Evolutionary conservation across 2,329 filamentous ascomycete genomes (phyloP), one percentile per base, ranked within the genome.

Genomic region (Passalora sequoiae): DNA sequence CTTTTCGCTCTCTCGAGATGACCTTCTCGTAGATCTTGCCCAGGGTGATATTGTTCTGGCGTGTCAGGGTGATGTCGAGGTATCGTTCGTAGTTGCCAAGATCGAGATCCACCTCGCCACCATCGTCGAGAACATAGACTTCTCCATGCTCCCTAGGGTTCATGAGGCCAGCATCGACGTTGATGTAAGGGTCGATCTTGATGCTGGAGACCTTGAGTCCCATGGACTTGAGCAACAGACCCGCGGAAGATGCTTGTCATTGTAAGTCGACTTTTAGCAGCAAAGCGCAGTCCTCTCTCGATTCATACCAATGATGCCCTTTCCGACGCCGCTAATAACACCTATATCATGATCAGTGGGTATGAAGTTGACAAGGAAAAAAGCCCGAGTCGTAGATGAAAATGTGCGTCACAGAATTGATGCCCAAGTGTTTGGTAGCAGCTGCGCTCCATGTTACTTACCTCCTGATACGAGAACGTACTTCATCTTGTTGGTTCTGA

Each of bases 21-120:
- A 96, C 89, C 59, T 85, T 80, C 61, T 87, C 77, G 69, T 96
- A 97, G 56, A 97, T 88, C 73, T 97, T 96, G 62, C 92, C 92
- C 4, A 91, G 95, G 3, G 92, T 98, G 68, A 98, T 94, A 68
- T 97, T 97, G 73, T 91, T 88, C 57, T 95, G 89, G 49, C 83
- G 76, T 6, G 81, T 87, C 49, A 97, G 75, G 43, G 83, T 86
- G 53, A 91, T 83, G 60, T 83, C 83, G 42, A 95, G 81, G 63
- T 94, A 94, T 31, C 83, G 77, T 64, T 86, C 83, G 68, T 86
- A 86, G 66, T 86, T 86, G 53, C 83, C 83, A 24, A 87, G 72
- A 63, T 87, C 83, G 46, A 87, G 76, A 60, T 86, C 83, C 51
- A 81, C 78, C 66, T 87, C 85, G 55, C 85, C 85, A 51, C 86